These are phyloP conservation scores for Podila epigama DNA, from an alignment of 192 early-diverging fungal species.

Conservation along the genomic window DNA sequence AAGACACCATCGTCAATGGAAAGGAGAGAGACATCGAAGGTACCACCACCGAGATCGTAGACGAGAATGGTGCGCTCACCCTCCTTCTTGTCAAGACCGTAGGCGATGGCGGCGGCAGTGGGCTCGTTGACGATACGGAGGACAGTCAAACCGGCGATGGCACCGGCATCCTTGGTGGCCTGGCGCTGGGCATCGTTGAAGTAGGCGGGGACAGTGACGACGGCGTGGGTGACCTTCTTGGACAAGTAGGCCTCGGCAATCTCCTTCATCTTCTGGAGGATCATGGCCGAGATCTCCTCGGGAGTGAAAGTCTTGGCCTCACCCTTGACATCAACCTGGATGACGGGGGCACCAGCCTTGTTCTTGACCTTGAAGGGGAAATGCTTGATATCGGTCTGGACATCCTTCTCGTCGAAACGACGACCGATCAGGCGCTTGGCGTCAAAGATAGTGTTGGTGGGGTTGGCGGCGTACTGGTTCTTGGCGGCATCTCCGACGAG, in stretches of 20 bases:
- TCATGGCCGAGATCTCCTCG: constrained; percentile 96
- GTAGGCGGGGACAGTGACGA: constrained; percentile 98
- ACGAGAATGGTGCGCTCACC: constrained; percentile 93
- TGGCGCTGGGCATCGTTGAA: constrained; percentile 96
- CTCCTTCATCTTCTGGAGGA: constrained; percentile 94
- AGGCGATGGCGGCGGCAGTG: constrained; percentile 91
- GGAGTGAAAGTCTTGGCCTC: constrained; percentile 86
- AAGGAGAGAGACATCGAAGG: constrained; percentile 97
- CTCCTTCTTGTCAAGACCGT: constrained; percentile 93
- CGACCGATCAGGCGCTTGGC: constrained; percentile 94
- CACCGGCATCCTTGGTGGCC: constrained; percentile 91
- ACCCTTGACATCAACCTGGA: constrained; percentile 88
- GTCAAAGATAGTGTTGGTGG: constrained; percentile 92
- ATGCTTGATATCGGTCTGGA: constrained; percentile 94
- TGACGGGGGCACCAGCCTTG: constrained; percentile 84
- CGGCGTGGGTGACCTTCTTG: constrained; percentile 89
- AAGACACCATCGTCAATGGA: constrained; percentile 97
- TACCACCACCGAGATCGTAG: constrained; percentile 97
- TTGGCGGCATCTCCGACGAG: constrained; percentile 95
- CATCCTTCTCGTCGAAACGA: constrained; percentile 87
- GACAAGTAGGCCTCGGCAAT: constrained; percentile 89
- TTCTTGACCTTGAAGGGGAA: constrained; percentile 91
- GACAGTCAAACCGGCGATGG: constrained; percentile 83
- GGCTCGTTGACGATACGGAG: constrained; percentile 95
- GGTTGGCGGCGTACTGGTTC: constrained; percentile 92